These are phyloP conservation scores for Acanthamoeba culbertsoni DNA, from an alignment of 208 protist genomes.

Conservation along the genomic window DNA sequence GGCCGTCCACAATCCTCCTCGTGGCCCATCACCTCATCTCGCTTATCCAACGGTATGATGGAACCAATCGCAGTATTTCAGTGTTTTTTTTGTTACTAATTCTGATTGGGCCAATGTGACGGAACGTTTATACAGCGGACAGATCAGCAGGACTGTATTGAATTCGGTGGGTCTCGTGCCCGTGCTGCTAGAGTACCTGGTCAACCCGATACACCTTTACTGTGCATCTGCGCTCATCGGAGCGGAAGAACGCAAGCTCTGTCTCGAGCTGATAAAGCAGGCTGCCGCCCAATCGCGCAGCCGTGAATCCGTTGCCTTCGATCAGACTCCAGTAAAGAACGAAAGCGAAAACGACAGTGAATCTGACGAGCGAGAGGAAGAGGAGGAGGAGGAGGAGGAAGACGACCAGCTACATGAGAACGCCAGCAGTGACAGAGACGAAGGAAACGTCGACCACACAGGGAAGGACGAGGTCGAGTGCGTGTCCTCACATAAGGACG, in stretches of 20 bases:
- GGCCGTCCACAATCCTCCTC: background rate
- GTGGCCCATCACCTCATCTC: conserved; percentile 1
- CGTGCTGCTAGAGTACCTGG: conserved; percentile 14
- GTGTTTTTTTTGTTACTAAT: background rate
- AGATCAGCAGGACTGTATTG: background rate
- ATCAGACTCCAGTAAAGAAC: background rate
- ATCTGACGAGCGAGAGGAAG: background rate
- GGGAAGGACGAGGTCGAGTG: background rate
- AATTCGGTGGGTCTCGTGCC: background rate
- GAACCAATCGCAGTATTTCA: background rate
- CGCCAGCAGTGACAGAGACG: background rate
- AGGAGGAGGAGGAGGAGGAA: background rate
- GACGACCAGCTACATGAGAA: background rate
- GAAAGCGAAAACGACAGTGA: background rate
- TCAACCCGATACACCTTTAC: conserved; percentile 20
- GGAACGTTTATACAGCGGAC: background rate
- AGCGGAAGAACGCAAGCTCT: background rate
- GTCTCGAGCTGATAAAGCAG: background rate
- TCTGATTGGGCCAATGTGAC: no score
- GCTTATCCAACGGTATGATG: background rate
- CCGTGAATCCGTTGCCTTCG: no score
- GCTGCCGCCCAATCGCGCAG: background rate
- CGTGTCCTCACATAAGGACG: background rate
- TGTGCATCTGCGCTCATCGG: background rate
- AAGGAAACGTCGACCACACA: background rate